phyloP scores from a whole-genome alignment of 257 asterid species.

The Avicennia marina region DNA sequence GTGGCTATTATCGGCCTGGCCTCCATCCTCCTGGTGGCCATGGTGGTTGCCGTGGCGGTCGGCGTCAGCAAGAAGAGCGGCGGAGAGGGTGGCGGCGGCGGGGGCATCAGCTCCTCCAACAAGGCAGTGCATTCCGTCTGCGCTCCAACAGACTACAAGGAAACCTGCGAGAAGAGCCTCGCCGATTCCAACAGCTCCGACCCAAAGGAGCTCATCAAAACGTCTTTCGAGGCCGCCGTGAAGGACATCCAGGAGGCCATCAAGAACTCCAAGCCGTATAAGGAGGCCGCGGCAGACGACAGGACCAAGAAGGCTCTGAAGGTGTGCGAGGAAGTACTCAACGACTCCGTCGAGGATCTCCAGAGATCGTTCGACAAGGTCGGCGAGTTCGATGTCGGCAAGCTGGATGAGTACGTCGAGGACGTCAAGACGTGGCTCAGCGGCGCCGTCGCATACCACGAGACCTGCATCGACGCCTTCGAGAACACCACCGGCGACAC shows the following conservation, averaged over 20 bases:
- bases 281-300: slow-evolving; percentile 12
- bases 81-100: background rate
- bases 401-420: slow-evolving; percentile 1
- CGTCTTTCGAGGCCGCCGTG: slow-evolving; percentile 22
- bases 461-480: slow-evolving; percentile 30
- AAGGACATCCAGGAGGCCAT: slow-evolving; percentile 6
- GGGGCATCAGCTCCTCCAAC: slow-evolving; percentile 13
- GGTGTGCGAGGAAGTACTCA: slow-evolving; percentile 13
- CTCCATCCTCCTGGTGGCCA: slow-evolving; percentile 18
- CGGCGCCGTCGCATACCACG: slow-evolving; percentile 35
- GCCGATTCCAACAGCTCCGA: slow-evolving; percentile 21
- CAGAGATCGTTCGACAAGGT: slow-evolving; percentile 7
- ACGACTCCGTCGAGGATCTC: slow-evolving; percentile 28
- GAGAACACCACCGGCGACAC: background rate
- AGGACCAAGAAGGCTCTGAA: background rate
- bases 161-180: slow-evolving; percentile 34
- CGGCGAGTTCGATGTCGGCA: background rate
- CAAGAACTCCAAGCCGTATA: slow-evolving; percentile 4
- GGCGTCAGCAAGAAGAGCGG: background rate
- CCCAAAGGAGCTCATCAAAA: slow-evolving; percentile 18
- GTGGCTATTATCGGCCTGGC: slow-evolving; percentile 17
- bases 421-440: slow-evolving; percentile 39
- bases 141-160: slow-evolving; percentile 23
- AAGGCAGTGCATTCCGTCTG: slow-evolving; percentile 35
- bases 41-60: slow-evolving; percentile 19